A percentile compares a stretch with the other conserved stretches of the same genome.
Conservation (phyloP, 2,329 filamentous ascomycete species). For the Claviceps fusiformis region DNA sequence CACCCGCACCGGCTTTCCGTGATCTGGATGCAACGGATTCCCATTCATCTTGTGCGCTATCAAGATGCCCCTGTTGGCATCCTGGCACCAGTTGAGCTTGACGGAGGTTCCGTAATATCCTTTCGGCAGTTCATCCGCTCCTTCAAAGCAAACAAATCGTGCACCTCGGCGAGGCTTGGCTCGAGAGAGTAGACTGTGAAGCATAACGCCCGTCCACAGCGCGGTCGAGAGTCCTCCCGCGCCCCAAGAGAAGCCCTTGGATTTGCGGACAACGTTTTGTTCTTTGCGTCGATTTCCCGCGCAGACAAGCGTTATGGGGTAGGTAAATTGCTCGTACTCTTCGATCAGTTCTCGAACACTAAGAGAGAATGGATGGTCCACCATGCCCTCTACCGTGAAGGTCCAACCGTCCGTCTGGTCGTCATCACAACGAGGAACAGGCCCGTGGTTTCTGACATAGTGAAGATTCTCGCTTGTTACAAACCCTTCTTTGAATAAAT, state of each 20-base stretch:
- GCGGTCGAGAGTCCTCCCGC: conserved; percentile 76
- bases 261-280: conserved; percentile 80
- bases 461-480: conserved; percentile 78
- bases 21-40: conserved; percentile 64
- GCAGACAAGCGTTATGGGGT: conserved; percentile 79
- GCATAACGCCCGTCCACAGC: conserved; percentile 70
- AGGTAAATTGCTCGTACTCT: conserved; percentile 69
- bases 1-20: conserved; percentile 69
- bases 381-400: conserved; percentile 71
- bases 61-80: conserved; percentile 72
- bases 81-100: conserved; percentile 79
- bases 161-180: conserved; percentile 58
- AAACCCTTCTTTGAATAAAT: conserved; percentile 68
- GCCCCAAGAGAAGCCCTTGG: conserved; percentile 91
- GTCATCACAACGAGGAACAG: conserved; percentile 63
- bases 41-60: conserved; percentile 88
- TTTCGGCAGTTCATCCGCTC: conserved; percentile 77
- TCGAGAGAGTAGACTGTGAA: conserved; percentile 55
- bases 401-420: conserved; percentile 65
- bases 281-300: conserved; percentile 87
- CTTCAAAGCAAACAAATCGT: conserved; percentile 80
- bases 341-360: conserved; percentile 58
- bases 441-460: conserved; percentile 83
- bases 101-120: conserved; percentile 80
- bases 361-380: conserved; percentile 61